phyloP scores from a whole-genome alignment of 1,284 basidiomycete genomes.

The Mixia osmundae region DNA sequence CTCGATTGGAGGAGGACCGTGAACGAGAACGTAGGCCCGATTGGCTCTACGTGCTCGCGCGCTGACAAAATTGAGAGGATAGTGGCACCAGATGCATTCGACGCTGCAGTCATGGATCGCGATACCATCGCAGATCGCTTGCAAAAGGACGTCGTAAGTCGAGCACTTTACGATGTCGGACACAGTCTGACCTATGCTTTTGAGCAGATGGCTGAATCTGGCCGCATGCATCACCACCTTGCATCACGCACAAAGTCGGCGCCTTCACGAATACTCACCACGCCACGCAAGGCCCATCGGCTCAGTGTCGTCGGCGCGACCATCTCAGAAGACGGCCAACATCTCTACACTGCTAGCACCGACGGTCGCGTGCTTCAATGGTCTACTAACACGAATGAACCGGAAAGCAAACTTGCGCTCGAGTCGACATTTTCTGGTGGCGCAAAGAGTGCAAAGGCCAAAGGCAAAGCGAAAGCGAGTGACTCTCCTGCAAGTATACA shows the following conservation, averaged over 20 bases:
- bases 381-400: conserved; percentile 13
- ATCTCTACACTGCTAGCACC: conserved; percentile 60
- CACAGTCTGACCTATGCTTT: background rate
- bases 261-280: conserved; percentile 5
- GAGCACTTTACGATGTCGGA: background rate
- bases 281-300: conserved; percentile 39
- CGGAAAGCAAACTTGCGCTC: background rate
- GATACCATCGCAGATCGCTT: conserved; percentile 74
- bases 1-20: conserved; percentile 51
- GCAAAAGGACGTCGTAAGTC: conserved; percentile 57
- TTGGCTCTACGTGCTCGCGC: background rate
- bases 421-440: background rate
- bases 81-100: conserved; percentile 34
- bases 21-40: conserved; percentile 29
- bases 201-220: background rate
- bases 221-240: background rate
- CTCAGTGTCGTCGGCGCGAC: conserved; percentile 52
- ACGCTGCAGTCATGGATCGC: conserved; percentile 78
- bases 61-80: conserved; percentile 10
- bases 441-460: conserved; percentile 26
- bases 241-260: background rate
- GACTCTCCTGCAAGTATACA: conserved; percentile 6
- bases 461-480: conserved; percentile 32
- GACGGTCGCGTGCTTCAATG: conserved; percentile 64
- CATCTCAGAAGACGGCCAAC: conserved; percentile 39